Conservation (phyloP, 192 early-diverging fungal genomes). For the Coemansia sp. region DNA sequence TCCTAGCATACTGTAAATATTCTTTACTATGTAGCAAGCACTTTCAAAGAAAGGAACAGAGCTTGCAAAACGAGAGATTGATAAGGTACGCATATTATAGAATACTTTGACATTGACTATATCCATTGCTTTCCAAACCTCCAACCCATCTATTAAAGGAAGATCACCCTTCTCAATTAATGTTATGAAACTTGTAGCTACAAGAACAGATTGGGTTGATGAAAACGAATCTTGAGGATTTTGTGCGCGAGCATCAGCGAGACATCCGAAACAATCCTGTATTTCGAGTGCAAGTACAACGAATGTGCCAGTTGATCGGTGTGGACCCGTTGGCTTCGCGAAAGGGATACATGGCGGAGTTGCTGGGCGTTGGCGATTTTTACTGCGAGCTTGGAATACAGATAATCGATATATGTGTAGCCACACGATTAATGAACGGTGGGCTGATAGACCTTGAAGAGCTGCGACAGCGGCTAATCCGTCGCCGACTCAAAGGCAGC, state of each 20-base stretch:
- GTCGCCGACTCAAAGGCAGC: conserved; percentile 56
- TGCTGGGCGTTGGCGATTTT: conserved; percentile 94
- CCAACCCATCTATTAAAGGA: too few species aligned
- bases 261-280: conserved; percentile 85
- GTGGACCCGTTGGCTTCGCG: conserved; percentile 95
- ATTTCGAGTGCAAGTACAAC: conserved; percentile 87
- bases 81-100: conserved; percentile 35
- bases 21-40: conserved; percentile 9
- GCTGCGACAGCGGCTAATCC: conserved; percentile 67
- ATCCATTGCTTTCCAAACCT: not conserved
- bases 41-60: conserved; percentile 45
- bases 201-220: conserved; percentile 69
- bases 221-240: conserved; percentile 79
- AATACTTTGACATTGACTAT: not conserved
- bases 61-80: conserved; percentile 51
- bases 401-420: conserved; percentile 86
- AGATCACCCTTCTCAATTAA: not conserved
- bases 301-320: conserved; percentile 90
- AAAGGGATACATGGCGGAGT: conserved; percentile 94
- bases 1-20: not conserved
- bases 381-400: conserved; percentile 96
- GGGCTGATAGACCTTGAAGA: conserved; percentile 88
- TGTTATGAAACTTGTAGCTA: conserved; percentile 45
- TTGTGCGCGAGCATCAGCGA: conserved; percentile 80
- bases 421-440: conserved; percentile 80